These are phyloP conservation scores for Catharanthus roseus DNA, from an alignment of 257 asterid genomes.

Conservation along the genomic window DNA sequence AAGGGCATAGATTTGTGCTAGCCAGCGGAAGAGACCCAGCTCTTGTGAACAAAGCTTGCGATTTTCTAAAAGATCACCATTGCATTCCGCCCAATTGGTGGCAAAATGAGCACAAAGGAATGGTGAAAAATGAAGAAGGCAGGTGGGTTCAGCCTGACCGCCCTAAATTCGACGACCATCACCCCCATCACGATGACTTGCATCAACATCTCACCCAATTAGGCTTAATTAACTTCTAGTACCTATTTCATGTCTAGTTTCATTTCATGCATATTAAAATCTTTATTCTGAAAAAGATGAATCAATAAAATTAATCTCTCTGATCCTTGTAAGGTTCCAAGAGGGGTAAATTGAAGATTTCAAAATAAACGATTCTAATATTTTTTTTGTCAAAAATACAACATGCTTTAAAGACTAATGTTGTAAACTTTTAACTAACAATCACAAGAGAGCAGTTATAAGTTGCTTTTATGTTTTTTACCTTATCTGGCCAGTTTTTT, in stretches of 20 bases:
- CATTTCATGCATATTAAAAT: too few species aligned
- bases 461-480: too few species aligned
- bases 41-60: constrained; percentile 44
- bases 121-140: constrained; percentile 15
- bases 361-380: too few species aligned
- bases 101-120: constrained; percentile 24
- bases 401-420: too few species aligned
- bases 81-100: constrained; percentile 22
- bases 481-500: too few species aligned
- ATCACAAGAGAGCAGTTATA: too few species aligned
- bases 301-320: too few species aligned
- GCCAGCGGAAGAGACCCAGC: constrained; percentile 40
- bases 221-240: not conserved
- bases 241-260: not conserved
- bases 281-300: too few species aligned
- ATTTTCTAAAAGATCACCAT: constrained; percentile 36
- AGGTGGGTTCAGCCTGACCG: constrained; percentile 23
- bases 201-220: not conserved
- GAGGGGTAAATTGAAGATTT: too few species aligned
- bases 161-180: constrained; percentile 1
- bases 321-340: too few species aligned
- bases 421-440: too few species aligned
- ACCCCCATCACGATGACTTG: constrained; percentile 6
- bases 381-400: too few species aligned
- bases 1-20: constrained; percentile 35